These are phyloP conservation scores for Paspalum vaginatum DNA, from an alignment of 176 grass and related monocot genomes.

Conservation along the genomic window DNA sequence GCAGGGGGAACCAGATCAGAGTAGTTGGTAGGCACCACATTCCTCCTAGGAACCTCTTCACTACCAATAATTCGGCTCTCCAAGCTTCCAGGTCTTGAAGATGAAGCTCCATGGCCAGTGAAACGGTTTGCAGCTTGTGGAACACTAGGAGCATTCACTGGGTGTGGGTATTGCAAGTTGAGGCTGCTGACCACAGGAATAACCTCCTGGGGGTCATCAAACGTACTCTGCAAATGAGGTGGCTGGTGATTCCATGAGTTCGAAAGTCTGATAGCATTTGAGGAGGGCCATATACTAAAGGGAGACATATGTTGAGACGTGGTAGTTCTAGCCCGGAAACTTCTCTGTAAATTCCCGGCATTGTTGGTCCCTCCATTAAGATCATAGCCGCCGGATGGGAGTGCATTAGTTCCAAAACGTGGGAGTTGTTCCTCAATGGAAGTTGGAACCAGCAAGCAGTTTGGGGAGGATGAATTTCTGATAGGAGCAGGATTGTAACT, in stretches of 20 bases:
- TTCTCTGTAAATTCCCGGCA: slow-evolving; percentile 54
- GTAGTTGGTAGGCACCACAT: slow-evolving; percentile 40
- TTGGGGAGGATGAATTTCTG: slow-evolving; percentile 44
- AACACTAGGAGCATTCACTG: slow-evolving; percentile 46
- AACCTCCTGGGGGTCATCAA: slow-evolving; percentile 54
- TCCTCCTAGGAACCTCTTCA: slow-evolving; percentile 43
- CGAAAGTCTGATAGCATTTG: slow-evolving; percentile 44
- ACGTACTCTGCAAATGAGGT: slow-evolving; percentile 41
- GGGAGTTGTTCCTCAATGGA: slow-evolving; percentile 53
- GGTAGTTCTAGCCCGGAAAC: slow-evolving; percentile 62
- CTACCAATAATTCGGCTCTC: slow-evolving; percentile 48
- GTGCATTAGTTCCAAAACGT: slow-evolving; percentile 29
- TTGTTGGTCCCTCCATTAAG: slow-evolving; percentile 30
- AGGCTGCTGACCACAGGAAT: slow-evolving; percentile 45
- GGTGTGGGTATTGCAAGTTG: slow-evolving; percentile 55
- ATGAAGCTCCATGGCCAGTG: slow-evolving; percentile 51
- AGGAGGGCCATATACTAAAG: slow-evolving; percentile 51
- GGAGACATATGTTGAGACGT: slow-evolving; percentile 41
- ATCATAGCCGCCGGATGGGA: slow-evolving; percentile 46
- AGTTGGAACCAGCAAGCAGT: slow-evolving; percentile 43
- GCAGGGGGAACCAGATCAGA: slow-evolving; percentile 42
- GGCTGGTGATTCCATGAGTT: slow-evolving; percentile 51
- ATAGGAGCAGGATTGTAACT: slow-evolving; percentile 45
- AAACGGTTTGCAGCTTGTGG: slow-evolving; percentile 54
- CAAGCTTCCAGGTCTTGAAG: slow-evolving; percentile 43